These are phyloP conservation scores for Mortierella antarctica DNA, from an alignment of 192 early-diverging fungal genomes.

Conservation along the genomic window DNA sequence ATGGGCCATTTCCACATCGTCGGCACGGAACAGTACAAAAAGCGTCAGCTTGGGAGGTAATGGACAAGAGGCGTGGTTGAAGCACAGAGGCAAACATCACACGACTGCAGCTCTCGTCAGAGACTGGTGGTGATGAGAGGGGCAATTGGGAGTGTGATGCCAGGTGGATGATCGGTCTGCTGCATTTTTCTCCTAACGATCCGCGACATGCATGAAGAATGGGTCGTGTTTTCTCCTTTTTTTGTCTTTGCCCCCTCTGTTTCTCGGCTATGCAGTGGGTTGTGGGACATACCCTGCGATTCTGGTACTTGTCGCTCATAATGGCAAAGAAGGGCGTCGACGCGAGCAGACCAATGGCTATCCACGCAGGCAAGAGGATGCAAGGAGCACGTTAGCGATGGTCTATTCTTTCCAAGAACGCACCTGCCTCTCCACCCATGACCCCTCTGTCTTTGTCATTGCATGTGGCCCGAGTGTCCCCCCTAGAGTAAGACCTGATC, in stretches of 20 bases:
- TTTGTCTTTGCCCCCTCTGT: too few relatives aligned
- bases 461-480: too few relatives aligned
- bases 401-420: neutral
- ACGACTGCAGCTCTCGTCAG: neutral
- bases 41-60: neutral
- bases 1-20: neutral
- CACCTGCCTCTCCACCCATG: neutral
- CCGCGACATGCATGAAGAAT: neutral
- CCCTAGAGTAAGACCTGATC: too few relatives aligned
- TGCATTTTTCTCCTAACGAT: neutral
- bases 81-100: neutral
- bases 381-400: conserved; percentile 1
- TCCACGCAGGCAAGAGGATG: neutral
- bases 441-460: neutral
- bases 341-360: conserved; percentile 71
- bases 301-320: conserved; percentile 76
- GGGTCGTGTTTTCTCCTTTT: neutral
- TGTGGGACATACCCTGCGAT: conserved; percentile 61
- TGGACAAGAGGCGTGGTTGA: neutral
- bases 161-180: neutral
- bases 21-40: neutral
- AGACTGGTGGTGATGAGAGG: neutral
- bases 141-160: neutral
- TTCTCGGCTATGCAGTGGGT: neutral
- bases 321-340: conserved; percentile 75